Conservation (phyloP, 306 rosid species). For the Senna siamea region DNA sequence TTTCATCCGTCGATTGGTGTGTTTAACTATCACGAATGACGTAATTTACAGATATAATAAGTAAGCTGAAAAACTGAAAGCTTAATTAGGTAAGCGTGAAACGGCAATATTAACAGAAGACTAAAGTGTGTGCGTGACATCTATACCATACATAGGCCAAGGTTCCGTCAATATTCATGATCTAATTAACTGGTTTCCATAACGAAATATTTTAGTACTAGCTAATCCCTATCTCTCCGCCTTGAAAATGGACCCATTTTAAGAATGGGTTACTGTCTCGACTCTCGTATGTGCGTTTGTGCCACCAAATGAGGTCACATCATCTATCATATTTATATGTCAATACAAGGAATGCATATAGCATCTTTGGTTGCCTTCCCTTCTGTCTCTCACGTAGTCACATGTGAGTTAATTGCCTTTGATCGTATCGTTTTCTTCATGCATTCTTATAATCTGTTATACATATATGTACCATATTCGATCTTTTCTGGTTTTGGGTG, state of each 20-base stretch:
- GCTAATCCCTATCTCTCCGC: background rate
- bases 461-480: too few species aligned
- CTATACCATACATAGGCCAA: background rate
- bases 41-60: too few species aligned
- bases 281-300: background rate
- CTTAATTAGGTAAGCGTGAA: background rate
- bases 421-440: too few species aligned
- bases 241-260: conserved; percentile 7
- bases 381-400: background rate
- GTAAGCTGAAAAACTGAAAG: background rate
- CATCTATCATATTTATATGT: background rate
- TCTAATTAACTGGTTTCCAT: background rate
- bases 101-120: background rate
- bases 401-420: background rate
- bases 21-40: too few species aligned
- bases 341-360: background rate
- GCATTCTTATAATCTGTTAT: too few species aligned
- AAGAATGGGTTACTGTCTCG: background rate
- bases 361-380: background rate
- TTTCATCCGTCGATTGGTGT: too few species aligned
- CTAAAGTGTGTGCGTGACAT: background rate
- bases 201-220: background rate
- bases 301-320: too few species aligned
- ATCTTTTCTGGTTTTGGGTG: background rate
- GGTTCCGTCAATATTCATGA: background rate